Base-by-base conservation (phyloP, 192 early-diverging fungal genomes). In the Helicostylum pulchrum region DNA sequence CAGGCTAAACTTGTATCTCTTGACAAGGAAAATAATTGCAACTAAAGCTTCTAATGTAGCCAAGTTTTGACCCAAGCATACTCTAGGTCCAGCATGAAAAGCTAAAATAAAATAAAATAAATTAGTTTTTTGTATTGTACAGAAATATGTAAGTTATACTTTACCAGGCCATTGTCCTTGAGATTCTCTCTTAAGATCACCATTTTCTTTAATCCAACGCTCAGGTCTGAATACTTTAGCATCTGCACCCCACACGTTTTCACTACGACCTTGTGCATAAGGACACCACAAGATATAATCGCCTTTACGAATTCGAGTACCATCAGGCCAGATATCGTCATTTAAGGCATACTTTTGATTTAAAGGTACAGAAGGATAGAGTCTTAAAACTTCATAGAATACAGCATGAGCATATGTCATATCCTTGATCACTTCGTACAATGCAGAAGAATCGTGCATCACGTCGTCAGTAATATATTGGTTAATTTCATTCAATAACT, bases 351-450 rank as follows among this genome's bases (percentile, higher is more conserved):
- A 65, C 68, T 89, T 89, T 17, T 69, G 42, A 48, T 89, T 80
- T 1, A 42, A 39, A 11, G 89, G 90, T 8, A 92, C 87, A 26
- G 82, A 73, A 32, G 90, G 89, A 69, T 87, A 80, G 14, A 89
- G 66, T 10, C 90, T 77, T 21, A 90, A 61, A 9, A 80, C 71
- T 74, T 92, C 90, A 31, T 47, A 68, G 26, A 71, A 70, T 68
- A 70, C 63, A 54, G 74, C 74, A 67, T 75, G 74, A 34, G 65
- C 61, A 66, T 75, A 75, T 11, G 46, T 64, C 74, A 75, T 75
- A 47, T 75, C 54, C 20, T 67, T 70, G 20, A 75, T 63, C 10
- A 47, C 65, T 55, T 62, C 66, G 65, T 72, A 71, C 4, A 76
- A 26, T 23, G 62, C 15, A 2, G 71, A 9, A 20, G 71, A 51